Percentiles rank a stretch among this genome's conserved stretches.
Evolutionary conservation across 1,139 yeast species (phyloP).

Genomic region (Suhomyces bolitotheri): DNA sequence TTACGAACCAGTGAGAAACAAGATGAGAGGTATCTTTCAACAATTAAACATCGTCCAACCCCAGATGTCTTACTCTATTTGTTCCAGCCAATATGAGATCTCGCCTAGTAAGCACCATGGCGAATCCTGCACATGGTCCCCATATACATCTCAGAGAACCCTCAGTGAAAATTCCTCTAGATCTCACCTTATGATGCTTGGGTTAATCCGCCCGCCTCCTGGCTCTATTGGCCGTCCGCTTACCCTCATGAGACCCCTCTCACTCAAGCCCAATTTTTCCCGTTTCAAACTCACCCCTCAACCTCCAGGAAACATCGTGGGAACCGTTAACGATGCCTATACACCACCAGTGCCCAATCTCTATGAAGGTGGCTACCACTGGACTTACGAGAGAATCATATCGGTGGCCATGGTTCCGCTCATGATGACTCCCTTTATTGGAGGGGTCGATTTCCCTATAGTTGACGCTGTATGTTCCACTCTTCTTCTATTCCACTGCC

Average conservation of each 20-base stretch:
- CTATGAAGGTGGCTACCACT: conserved; percentile 82
- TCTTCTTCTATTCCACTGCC: conserved; percentile 68
- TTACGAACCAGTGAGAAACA: no score
- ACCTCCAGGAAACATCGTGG: conserved; percentile 69
- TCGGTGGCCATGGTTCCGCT: conserved; percentile 76
- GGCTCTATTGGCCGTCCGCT: conserved; percentile 1
- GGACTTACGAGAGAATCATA: conserved; percentile 77
- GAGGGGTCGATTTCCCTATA: conserved; percentile 65
- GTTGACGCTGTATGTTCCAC: conserved; percentile 70
- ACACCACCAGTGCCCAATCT: conserved; percentile 60
- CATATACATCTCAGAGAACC: no score
- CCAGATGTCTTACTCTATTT: no score
- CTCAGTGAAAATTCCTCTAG: no score
- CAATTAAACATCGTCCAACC: no score
- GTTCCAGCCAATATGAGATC: no score
- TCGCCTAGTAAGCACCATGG: no score
- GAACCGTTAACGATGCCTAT: conserved; percentile 81
- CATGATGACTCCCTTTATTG: conserved; percentile 66
- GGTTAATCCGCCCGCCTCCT: conserved; percentile 3
- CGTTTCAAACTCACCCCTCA: conserved; percentile 54
- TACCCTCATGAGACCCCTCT: conserved; percentile 13
- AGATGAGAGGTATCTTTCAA: no score
- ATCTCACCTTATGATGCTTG: conserved; percentile 5
- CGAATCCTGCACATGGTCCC: no score
- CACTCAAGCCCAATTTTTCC: conserved; percentile 48